Percentiles rank a stretch among this genome's conserved stretches.
phyloP scores from a whole-genome alignment of 306 rosid species.

The Senna siamea region DNA sequence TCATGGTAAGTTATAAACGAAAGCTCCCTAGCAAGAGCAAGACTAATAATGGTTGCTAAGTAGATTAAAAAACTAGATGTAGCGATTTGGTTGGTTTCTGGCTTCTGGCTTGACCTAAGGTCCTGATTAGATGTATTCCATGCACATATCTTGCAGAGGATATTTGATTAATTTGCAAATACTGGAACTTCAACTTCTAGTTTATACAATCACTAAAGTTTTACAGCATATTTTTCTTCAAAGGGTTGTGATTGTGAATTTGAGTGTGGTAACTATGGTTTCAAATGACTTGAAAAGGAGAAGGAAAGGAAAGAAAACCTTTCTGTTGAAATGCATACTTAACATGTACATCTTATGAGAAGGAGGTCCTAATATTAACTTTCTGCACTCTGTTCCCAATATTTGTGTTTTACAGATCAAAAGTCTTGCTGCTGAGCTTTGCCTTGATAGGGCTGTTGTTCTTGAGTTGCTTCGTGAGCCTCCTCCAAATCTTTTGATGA shows the following conservation, averaged over 20 bases:
- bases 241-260: conserved; percentile 8
- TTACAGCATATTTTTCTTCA: conserved; percentile 17
- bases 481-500: conserved; percentile 78
- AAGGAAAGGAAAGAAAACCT: conserved; percentile 2
- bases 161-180: conserved; percentile 18
- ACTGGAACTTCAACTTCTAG: not conserved
- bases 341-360: conserved; percentile 19
- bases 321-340: conserved; percentile 14
- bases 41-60: conserved; percentile 1
- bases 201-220: not conserved
- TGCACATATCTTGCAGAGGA: not conserved
- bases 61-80: conserved; percentile 17
- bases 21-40: conserved; percentile 11
- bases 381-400: conserved; percentile 29
- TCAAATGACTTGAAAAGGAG: not conserved
- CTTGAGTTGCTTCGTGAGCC: conserved; percentile 88
- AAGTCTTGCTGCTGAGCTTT: conserved; percentile 86
- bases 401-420: conserved; percentile 64
- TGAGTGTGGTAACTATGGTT: conserved; percentile 22
- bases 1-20: not conserved
- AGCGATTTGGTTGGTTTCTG: not conserved
- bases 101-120: not conserved
- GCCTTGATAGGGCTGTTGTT: conserved; percentile 87
- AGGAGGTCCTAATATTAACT: conserved; percentile 9
- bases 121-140: conserved; percentile 4